Conservation (phyloP, 2,329 filamentous ascomycete species). For the Chaetomiaceae sp. region DNA sequence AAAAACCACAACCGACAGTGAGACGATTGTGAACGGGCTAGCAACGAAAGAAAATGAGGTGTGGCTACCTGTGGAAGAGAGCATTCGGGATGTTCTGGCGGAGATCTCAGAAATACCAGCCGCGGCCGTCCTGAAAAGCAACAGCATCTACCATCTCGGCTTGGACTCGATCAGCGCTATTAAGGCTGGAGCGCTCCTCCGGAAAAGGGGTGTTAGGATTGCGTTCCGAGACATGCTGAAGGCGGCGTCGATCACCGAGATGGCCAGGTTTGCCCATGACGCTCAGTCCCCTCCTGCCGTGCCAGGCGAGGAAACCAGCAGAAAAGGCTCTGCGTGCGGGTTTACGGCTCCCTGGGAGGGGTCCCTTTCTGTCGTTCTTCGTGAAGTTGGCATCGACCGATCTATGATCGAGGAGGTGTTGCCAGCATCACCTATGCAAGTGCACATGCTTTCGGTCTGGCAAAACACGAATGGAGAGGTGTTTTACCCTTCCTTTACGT, state of each 20-base stretch:
- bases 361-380: slow-evolving; percentile 38
- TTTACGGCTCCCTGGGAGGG: slow-evolving; percentile 29
- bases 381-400: slow-evolving; percentile 36
- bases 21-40: not conserved
- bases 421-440: slow-evolving; percentile 71
- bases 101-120: slow-evolving; percentile 58
- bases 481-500: slow-evolving; percentile 72
- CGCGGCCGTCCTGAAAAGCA: slow-evolving; percentile 53
- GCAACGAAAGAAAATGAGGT: not conserved
- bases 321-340: not conserved
- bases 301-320: not conserved
- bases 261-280: slow-evolving; percentile 41
- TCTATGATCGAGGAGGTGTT: slow-evolving; percentile 53
- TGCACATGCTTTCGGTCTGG: slow-evolving; percentile 77
- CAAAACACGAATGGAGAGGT: slow-evolving; percentile 59
- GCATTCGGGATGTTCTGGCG: slow-evolving; percentile 47
- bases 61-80: slow-evolving; percentile 36
- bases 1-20: not conserved
- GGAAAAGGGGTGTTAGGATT: slow-evolving; percentile 57
- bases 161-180: slow-evolving; percentile 91
- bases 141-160: slow-evolving; percentile 76
- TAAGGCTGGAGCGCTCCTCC: slow-evolving; percentile 70
- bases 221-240: slow-evolving; percentile 68
- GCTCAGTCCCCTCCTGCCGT: not conserved
- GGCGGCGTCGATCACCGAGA: slow-evolving; percentile 59